phyloP scores from a whole-genome alignment of 2,329 filamentous ascomycete genomes.

The Hymenoscyphus fraxineus region DNA sequence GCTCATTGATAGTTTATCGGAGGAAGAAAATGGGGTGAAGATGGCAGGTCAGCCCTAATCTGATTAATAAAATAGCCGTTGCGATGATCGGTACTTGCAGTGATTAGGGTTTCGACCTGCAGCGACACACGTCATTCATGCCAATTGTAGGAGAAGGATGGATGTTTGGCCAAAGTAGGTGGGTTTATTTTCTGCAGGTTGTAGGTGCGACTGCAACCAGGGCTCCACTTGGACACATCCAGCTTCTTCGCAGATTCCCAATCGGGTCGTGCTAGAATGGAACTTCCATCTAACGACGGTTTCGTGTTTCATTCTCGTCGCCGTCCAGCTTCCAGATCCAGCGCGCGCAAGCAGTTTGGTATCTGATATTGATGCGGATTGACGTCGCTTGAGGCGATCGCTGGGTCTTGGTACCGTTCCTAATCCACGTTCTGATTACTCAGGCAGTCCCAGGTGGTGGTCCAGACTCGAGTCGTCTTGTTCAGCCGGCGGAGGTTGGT shows the following conservation, averaged over 20 bases:
- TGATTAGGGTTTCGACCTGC: not conserved
- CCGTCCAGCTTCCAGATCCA: slow-evolving; percentile 8
- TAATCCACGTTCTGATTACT: not conserved
- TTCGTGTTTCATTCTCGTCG: not conserved
- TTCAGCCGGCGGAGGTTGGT: not conserved
- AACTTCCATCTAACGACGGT: not conserved
- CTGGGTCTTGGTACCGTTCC: not conserved
- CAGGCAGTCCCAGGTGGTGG: not conserved
- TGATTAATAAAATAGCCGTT: not conserved
- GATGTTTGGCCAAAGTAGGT: not conserved
- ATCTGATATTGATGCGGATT: not conserved
- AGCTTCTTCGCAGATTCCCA: slow-evolving; percentile 2
- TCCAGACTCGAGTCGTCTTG: not conserved
- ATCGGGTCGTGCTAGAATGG: not conserved
- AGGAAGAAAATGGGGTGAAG: not conserved
- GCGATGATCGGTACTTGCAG: not conserved
- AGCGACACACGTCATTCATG: not conserved
- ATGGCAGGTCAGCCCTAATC: not conserved
- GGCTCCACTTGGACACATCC: not conserved
- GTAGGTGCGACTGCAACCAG: not conserved
- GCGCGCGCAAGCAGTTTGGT: not conserved
- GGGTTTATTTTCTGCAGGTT: not conserved
- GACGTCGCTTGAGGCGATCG: not conserved
- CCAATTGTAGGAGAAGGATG: not conserved
- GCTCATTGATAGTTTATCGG: not conserved